Evolutionary conservation across 2,329 filamentous ascomycete genomes (phyloP), one percentile per base, ranked within the genome.

Genomic region (Microsporum canis): DNA sequence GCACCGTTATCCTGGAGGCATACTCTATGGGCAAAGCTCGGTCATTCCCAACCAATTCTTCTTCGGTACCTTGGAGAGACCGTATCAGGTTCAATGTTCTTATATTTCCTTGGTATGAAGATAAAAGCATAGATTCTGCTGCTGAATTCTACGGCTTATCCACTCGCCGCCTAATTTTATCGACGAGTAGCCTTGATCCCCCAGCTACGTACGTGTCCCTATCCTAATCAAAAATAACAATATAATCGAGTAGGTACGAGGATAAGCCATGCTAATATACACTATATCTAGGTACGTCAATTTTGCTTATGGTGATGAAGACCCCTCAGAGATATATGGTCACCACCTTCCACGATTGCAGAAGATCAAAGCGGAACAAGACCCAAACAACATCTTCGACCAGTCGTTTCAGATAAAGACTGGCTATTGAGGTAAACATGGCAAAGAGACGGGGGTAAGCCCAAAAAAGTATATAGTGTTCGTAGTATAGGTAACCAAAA

Each of bases 41-140:
- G 4, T 41, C 55, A 7, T 41, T 57, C 2, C 17, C 55, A 5
- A 7, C 14, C 3, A 23, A 33, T 23, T 57, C 55, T 3, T 39
- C 55, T 1, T 14, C 55, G 23, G 10, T 57, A 41, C 55, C 55
- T n/a, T 57, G 34, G 36, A 31, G 55, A 33, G 36, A 17, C 12
- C 71, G 27, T 68, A 41, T 73, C 45, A 71, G 73, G 55, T 72
- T 71, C 17, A 68, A 77, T 61, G 71, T 71, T 0, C 68, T 76
- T 43, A 69, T 71, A 0, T 72, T 76, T 12, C 71, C 75, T 0
- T 77, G 74, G 75, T 77, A 77, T 53, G 66, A 65, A 0, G 71
- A 75, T 60, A 62, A 68, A 0, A 63, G 64, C 3, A 64, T 78
- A 1, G 75, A 78, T 61, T 58, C 31, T 0, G 67, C 67, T 43